Base-by-base conservation (phyloP, 2,329 filamentous ascomycete genomes). In the Aspergillus uvarum region DNA sequence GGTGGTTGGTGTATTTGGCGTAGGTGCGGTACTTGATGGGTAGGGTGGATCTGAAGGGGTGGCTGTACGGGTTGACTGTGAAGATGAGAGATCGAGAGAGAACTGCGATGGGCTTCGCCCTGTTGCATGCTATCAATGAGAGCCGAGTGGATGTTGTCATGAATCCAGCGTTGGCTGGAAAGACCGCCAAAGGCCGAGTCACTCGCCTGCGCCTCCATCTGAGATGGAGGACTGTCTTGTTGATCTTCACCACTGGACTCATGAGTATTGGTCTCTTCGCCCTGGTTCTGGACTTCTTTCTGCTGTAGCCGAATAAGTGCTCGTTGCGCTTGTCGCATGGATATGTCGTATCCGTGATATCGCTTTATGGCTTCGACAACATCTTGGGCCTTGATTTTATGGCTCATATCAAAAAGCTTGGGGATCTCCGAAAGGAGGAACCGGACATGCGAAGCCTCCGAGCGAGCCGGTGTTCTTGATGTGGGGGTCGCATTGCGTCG, bases 311-410 rank as follows among this genome's bases (percentile, higher is more conserved):
- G 72, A 19, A 69, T 74, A 31, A 77, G 70, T 31, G 74, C 75
- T 32, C 73, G 70, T 59, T 77, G 75, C 21, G 75, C 74, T 61
- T 77, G 75, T 63, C 73, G 68, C 65, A 72, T 74, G 2, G 74
- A 74, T 35, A 77, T 76, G 49, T 76, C 73, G 62, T 76, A 76
- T 54, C 74, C 75, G 63, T 77, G 74, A 62, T 76, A 77, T 22
- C 74, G 72, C 64, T 76, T 77, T 14, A 77, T 73, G 0, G 75
- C 75, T 51, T 76, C 74, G 42, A 77, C 75, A 44, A 76, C 74
- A 47, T 77, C 72, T 62, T 76, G 73, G 4, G 70, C 72, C 38
- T 70, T 72, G 52, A 77, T 73, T 52, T 69, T 74, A 59, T 62
- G 70, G 48, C 70, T 72, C 72, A 75, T 70, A 56, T 77, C 74